phyloP scores from a whole-genome alignment of 2,329 filamentous ascomycete genomes.

The Apiospora marii region DNA sequence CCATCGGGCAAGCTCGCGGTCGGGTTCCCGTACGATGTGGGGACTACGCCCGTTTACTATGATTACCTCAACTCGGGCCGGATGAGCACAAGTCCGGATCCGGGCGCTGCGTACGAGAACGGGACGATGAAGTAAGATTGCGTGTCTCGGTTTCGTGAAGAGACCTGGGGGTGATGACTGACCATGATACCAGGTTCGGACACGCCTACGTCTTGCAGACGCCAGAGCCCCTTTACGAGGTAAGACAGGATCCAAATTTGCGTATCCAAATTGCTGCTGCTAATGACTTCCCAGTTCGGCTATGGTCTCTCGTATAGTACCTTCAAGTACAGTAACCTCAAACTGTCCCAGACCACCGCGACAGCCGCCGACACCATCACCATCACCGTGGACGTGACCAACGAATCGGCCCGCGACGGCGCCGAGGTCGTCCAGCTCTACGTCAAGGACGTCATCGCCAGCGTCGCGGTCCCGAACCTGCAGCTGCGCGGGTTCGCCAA shows the following conservation, averaged over 20 bases:
- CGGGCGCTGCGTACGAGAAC: conserved; percentile 61
- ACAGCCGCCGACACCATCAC: conserved; percentile 61
- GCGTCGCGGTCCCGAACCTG: conserved; percentile 70
- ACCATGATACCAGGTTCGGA: conserved; percentile 54
- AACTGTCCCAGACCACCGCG: conserved; percentile 56
- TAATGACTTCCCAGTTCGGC: conserved; percentile 64
- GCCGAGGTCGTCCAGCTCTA: conserved; percentile 75
- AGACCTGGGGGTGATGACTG: background rate
- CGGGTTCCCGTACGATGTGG: conserved; percentile 72
- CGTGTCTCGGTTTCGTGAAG: background rate
- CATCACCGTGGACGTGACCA: conserved; percentile 68
- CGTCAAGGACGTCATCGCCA: conserved; percentile 67
- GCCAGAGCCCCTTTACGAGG: conserved; percentile 65
- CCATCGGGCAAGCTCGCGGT: conserved; percentile 73
- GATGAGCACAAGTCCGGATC: conserved; percentile 50
- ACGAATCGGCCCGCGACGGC: conserved; percentile 63
- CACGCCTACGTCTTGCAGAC: conserved; percentile 70
- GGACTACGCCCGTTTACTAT: conserved; percentile 74
- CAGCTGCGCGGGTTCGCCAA: conserved; percentile 74
- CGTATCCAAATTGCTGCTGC: no score
- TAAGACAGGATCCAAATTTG: conserved; percentile 26
- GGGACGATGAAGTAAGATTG: conserved; percentile 58
- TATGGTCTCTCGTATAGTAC: conserved; percentile 72
- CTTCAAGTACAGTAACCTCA: conserved; percentile 65
- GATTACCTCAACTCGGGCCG: conserved; percentile 75